Evolutionary conservation across 345 rosid species (phyloP).

Genomic region (Eucalyptus camaldulensis): DNA sequence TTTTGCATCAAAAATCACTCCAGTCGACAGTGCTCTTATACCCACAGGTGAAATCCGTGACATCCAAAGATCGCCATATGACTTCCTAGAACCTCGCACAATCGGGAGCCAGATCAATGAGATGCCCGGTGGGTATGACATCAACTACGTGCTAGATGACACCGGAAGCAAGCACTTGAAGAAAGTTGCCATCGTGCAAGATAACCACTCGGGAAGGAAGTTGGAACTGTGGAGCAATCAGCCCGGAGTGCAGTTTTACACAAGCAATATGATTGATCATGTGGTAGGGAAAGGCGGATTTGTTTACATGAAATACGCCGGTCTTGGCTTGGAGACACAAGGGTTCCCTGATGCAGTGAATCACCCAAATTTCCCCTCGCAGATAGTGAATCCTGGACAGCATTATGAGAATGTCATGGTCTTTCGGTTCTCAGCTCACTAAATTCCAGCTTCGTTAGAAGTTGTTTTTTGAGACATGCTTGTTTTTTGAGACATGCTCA

Average conservation of each 20-base stretch:
- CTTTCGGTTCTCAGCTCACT: constrained; percentile 39
- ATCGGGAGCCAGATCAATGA: constrained; percentile 39
- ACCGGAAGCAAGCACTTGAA: constrained; percentile 10
- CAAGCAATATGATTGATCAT: constrained; percentile 29
- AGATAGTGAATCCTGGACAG: constrained; percentile 48
- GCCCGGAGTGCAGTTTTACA: constrained; percentile 69
- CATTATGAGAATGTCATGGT: constrained; percentile 53
- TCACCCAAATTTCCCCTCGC: constrained; percentile 64
- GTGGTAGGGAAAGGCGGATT: constrained; percentile 41
- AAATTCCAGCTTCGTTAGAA: not conserved
- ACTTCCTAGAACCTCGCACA: constrained; percentile 32
- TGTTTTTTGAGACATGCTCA: not conserved
- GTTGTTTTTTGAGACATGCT: not conserved
- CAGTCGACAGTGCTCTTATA: constrained; percentile 57
- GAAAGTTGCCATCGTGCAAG: constrained; percentile 45
- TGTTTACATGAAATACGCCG: constrained; percentile 41
- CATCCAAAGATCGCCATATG: constrained; percentile 45
- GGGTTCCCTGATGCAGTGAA: constrained; percentile 84
- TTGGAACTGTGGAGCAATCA: constrained; percentile 67
- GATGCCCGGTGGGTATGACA: constrained; percentile 58
- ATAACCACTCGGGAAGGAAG: constrained; percentile 45
- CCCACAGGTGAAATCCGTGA: constrained; percentile 50
- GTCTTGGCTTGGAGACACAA: constrained; percentile 64
- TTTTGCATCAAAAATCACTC: constrained; percentile 35
- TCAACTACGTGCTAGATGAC: constrained; percentile 52